Base-by-base conservation (phyloP, 2,329 filamentous ascomycete species). In the Trichophyton equinum region DNA sequence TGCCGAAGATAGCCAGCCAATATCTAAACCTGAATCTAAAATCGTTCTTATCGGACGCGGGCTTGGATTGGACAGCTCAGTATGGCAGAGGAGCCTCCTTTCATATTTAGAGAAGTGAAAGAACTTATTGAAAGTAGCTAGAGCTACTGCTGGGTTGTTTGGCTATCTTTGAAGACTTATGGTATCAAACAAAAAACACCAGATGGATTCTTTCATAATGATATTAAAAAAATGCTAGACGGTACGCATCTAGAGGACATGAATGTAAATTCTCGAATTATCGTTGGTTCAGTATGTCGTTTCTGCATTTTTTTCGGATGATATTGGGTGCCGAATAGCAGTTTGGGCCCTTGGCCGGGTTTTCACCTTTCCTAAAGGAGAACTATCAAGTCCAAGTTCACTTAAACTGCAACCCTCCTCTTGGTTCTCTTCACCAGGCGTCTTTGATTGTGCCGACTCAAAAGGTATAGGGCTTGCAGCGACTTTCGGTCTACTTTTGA, bases 401-500 rank as follows among this genome's bases (percentile, higher is more conserved):
- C 51, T 55, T 33, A 57, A 59, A 20, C 49, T 60, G 27, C 27
- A 36, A 38, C 42, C 56, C 9, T 58, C 58, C 38, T 62, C 60
- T n/a, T 20, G 33, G 30, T 62, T 58, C 22, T 62, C 61, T 7
- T 58, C 51, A 27, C 58, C 42, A 20, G 61, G 6, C 11, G 33
- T 13, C 22, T 46, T 57, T 22, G 59, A 58, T 2, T 61, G 60
- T 33, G 62, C 69, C 4, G 74, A 20, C 18, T 46, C 40, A 27
- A 49, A 47, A 22, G 27, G 40, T 25, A 84, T 71, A 1, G 91
- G 90, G 71, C 90, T 95, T 9, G 83, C 82, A 65, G 86, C 85
- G 65, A 96, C 84, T 72, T 85, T 87, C 0, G 91, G 91, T 65
- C 91, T 76, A 64, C 88, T 91, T 74, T 86, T 89, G 71, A 96